Conservation (phyloP, 352 stramenopile species). For the Hyaloperonospora brassicae region DNA sequence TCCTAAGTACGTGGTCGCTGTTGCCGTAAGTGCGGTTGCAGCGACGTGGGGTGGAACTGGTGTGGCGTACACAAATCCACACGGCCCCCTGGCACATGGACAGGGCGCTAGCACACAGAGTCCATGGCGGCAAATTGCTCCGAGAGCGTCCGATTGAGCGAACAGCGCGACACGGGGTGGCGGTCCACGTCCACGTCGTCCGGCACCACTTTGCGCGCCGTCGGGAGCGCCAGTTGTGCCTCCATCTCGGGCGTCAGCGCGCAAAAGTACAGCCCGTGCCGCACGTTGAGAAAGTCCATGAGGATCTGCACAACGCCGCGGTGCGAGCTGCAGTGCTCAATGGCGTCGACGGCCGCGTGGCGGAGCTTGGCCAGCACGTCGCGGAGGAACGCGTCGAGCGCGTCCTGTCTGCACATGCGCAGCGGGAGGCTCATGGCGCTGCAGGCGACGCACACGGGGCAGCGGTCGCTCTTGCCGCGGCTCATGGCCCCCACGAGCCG, state of each 20-base stretch:
- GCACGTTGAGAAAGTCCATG: constrained; percentile 78
- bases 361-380: constrained; percentile 52
- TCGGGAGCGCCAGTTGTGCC: constrained; percentile 17
- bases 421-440: constrained; percentile 28
- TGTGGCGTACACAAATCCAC: too few species aligned
- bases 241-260: constrained; percentile 31
- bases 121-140: constrained; percentile 69
- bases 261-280: constrained; percentile 70
- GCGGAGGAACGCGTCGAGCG: constrained; percentile 50
- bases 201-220: constrained; percentile 11
- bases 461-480: constrained; percentile 39
- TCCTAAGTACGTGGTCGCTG: too few species aligned
- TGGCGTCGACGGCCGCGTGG: constrained; percentile 27
- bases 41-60: too few species aligned
- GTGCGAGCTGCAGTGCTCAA: constrained; percentile 54
- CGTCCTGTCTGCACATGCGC: constrained; percentile 42
- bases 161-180: constrained; percentile 61
- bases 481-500: constrained; percentile 68
- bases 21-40: too few species aligned
- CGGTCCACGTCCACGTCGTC: constrained; percentile 47
- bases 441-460: constrained; percentile 47
- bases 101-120: constrained; percentile 39
- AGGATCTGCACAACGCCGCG: constrained; percentile 75
- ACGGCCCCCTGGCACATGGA: neutral
- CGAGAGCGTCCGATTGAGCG: constrained; percentile 66